phyloP scores from a whole-genome alignment of 352 stramenopile genomes.

The Phytophthora sojae region DNA sequence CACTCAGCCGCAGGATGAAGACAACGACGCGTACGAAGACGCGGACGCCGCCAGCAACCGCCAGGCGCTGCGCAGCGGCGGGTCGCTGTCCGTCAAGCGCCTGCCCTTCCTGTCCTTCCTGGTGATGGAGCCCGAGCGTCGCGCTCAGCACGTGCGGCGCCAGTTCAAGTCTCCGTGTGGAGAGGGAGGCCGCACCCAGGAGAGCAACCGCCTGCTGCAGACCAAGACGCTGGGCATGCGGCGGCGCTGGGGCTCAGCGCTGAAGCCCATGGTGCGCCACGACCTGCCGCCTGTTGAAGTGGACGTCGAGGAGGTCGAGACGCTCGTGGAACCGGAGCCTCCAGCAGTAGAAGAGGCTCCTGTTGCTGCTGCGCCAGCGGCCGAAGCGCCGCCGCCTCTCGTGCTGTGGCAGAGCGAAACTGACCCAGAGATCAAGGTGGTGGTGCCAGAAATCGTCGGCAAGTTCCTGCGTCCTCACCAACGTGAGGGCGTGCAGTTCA shows the following conservation, averaged over 20 bases:
- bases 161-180: constrained; percentile 86
- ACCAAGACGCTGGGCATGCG: constrained; percentile 89
- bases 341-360: constrained; percentile 29
- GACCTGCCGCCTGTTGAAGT: constrained; percentile 69
- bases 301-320: constrained; percentile 69
- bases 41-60: constrained; percentile 53
- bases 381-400: constrained; percentile 65
- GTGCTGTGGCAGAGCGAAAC: constrained; percentile 85
- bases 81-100: constrained; percentile 71
- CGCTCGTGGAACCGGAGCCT: constrained; percentile 34
- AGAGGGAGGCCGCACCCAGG: constrained; percentile 56
- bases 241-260: constrained; percentile 59
- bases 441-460: constrained; percentile 92
- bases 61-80: constrained; percentile 56
- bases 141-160: constrained; percentile 61
- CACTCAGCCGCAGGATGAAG: constrained; percentile 1
- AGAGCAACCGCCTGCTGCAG: constrained; percentile 81
- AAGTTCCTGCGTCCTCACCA: constrained; percentile 97
- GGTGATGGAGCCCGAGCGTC: constrained; percentile 63
- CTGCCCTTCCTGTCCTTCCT: constrained; percentile 88
- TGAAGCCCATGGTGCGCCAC: constrained; percentile 71
- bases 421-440: constrained; percentile 64
- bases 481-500: constrained; percentile 96
- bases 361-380: constrained; percentile 19
- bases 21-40: constrained; percentile 48